These are phyloP conservation scores for Elaeis guineensis DNA, from an alignment of 176 grass and related monocot species.

Conservation along the genomic window DNA sequence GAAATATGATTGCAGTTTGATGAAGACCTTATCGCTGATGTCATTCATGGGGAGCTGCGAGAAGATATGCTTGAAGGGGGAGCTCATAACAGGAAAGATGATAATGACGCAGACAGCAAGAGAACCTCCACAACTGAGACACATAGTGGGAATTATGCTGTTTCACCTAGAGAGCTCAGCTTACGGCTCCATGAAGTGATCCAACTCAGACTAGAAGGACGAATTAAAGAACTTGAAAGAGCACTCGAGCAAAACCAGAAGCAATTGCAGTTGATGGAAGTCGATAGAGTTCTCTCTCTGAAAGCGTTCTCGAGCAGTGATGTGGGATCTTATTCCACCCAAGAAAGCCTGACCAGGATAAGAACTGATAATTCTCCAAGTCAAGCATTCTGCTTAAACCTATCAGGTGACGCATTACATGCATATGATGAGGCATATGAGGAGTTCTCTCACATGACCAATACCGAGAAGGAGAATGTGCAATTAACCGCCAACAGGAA, in stretches of 20 bases:
- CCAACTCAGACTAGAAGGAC: slow-evolving; percentile 54
- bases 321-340: slow-evolving; percentile 52
- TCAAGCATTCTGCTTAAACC: slow-evolving; percentile 63
- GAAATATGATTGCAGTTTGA: slow-evolving; percentile 38
- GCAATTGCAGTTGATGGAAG: slow-evolving; percentile 39
- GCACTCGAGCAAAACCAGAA: slow-evolving; percentile 49
- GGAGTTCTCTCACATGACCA: slow-evolving; percentile 54
- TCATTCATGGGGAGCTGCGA: slow-evolving; percentile 71
- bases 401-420: slow-evolving; percentile 68
- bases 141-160: slow-evolving; percentile 41
- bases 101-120: slow-evolving; percentile 39
- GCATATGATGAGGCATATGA: slow-evolving; percentile 82
- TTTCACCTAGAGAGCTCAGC: slow-evolving; percentile 73
- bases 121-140: slow-evolving; percentile 31
- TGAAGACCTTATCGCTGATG: slow-evolving; percentile 49
- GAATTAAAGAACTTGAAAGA: slow-evolving; percentile 74
- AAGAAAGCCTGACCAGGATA: slow-evolving; percentile 46
- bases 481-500: slow-evolving; percentile 34
- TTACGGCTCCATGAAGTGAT: slow-evolving; percentile 80
- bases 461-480: slow-evolving; percentile 13
- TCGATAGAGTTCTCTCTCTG: slow-evolving; percentile 35
- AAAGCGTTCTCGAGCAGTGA: slow-evolving; percentile 63
- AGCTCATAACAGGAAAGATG: slow-evolving; percentile 36
- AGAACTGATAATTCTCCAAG: slow-evolving; percentile 23
- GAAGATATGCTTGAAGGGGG: slow-evolving; percentile 27